Conservation (phyloP, 306 rosid genomes). For the Ammopiptanthus mongolicus region DNA sequence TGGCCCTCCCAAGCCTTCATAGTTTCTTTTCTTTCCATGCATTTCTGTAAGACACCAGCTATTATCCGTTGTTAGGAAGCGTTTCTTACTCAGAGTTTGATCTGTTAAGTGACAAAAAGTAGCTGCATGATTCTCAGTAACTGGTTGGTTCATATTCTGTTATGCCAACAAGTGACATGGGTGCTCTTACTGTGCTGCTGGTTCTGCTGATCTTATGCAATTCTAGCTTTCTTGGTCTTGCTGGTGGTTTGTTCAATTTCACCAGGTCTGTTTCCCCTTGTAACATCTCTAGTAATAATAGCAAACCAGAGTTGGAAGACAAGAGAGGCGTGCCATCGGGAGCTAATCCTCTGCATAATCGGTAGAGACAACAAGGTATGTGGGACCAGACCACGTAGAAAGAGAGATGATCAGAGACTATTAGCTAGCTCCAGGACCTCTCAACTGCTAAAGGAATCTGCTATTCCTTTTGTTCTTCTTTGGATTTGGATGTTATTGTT, state of each 20-base stretch:
- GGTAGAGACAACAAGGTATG: constrained; percentile 27
- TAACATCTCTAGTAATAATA: constrained; percentile 7
- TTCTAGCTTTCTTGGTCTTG: constrained; percentile 33
- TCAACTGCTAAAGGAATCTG: constrained; percentile 34
- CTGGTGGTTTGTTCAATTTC: constrained; percentile 28
- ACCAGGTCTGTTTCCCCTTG: neutral
- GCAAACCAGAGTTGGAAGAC: constrained; percentile 29
- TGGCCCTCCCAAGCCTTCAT: too few relatives aligned
- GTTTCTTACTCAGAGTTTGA: neutral
- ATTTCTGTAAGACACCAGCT: neutral
- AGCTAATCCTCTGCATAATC: constrained; percentile 64
- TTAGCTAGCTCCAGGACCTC: neutral
- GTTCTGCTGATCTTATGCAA: constrained; percentile 41
- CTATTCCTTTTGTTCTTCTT: constrained; percentile 38
- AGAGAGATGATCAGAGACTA: neutral
- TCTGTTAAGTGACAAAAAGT: neutral
- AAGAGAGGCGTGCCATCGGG: constrained; percentile 59
- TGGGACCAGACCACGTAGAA: neutral
- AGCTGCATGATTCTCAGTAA: neutral
- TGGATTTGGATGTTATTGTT: constrained; percentile 37
- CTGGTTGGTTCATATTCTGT: neutral
- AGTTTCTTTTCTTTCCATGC: neutral
- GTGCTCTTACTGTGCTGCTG: constrained; percentile 31
- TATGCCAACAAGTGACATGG: constrained; percentile 27
- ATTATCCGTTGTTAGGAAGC: neutral